Evolutionary conservation across 805 yeast species (phyloP), one percentile per base, ranked within the genome.

Genomic region (Lipomyces yamadae): DNA sequence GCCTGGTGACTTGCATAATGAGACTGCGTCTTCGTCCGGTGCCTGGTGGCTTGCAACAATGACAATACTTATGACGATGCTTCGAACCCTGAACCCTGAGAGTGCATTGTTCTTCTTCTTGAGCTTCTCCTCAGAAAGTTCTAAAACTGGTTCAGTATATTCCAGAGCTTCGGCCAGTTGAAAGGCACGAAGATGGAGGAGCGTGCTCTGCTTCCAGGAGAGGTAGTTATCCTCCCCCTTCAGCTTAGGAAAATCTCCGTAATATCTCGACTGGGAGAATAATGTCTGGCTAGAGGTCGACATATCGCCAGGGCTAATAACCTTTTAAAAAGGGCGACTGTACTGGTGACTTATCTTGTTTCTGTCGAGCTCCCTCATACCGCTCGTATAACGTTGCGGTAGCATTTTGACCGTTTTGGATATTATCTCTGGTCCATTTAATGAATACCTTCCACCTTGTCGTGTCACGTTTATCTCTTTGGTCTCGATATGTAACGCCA

Each of bases 171-270:
- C 45, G n/a, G 45, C 15, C 4, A 39, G 45, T 39, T 39, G 45
- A 39, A 39, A 39, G 2, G 45, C 45, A 15, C 45, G 45, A 15
- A 39, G 45, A 4, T 39, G 18, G 45, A 39, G 45, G 4, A 39
- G 45, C 45, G 15, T 39, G 45, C 45, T 39, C 45, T 39, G 45
- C 45, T 39, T 39, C 45, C 45, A 39, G n/a, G 45, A 39, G 45
- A 39, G 45, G 3, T 39, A 39, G 18, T 39, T 39, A 5, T 39
- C 45, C 18, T 39, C 45, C 11, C 45, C 45, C 6, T 39, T 39
- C 45, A 39, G 45, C n/a, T 39, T 39, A 4, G 45, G 45, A 15
- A 39, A 39, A 3, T 39, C 45, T 4, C 45, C 45, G 3, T 39
- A 39, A 15, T 13, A 39, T 0, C 45, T n/a, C 0, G 45, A 39